A percentile compares a stretch with the other conserved stretches of the same genome.
Conservation (phyloP, 1,284 basidiomycete species). For the Xanthoconium separans region DNA sequence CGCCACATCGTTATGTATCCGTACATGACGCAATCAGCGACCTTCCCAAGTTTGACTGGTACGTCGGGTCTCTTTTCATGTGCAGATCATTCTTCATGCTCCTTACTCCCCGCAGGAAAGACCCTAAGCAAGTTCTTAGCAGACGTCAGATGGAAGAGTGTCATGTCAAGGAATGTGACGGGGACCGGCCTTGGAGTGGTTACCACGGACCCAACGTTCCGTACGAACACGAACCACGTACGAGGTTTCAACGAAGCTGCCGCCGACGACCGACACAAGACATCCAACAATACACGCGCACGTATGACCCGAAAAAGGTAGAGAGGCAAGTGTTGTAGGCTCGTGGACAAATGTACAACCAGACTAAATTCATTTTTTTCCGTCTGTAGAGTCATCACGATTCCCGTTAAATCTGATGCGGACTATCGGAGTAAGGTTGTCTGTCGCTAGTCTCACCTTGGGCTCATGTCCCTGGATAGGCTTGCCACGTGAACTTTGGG, state of each 20-base stretch:
- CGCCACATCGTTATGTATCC: conserved; percentile 53
- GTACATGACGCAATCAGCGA: conserved; percentile 70
- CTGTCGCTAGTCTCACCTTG: neutral
- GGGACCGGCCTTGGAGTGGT: conserved; percentile 42
- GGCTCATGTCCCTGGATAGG: conserved; percentile 8
- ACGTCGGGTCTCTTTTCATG: conserved; percentile 11
- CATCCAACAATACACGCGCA: conserved; percentile 51
- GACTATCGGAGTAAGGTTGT: conserved; percentile 53
- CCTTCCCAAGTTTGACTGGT: conserved; percentile 71
- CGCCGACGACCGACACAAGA: conserved; percentile 42
- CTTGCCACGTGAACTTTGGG: conserved; percentile 25
- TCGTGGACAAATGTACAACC: neutral
- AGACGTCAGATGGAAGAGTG: conserved; percentile 16
- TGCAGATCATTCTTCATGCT: neutral
- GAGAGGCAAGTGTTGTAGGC: conserved; percentile 33
- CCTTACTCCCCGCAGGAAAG: conserved; percentile 23
- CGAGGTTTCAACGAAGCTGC: conserved; percentile 48
- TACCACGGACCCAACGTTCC: conserved; percentile 21
- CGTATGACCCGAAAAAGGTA: conserved; percentile 38
- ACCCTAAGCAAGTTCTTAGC: conserved; percentile 13
- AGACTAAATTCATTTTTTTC: neutral
- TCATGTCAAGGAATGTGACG: conserved; percentile 37
- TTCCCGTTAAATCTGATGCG: conserved; percentile 52
- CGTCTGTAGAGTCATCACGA: conserved; percentile 45
- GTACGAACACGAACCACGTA: conserved; percentile 50